phyloP scores from a whole-genome alignment of 331 rosid genomes.

The Pyracantha coccinea region DNA sequence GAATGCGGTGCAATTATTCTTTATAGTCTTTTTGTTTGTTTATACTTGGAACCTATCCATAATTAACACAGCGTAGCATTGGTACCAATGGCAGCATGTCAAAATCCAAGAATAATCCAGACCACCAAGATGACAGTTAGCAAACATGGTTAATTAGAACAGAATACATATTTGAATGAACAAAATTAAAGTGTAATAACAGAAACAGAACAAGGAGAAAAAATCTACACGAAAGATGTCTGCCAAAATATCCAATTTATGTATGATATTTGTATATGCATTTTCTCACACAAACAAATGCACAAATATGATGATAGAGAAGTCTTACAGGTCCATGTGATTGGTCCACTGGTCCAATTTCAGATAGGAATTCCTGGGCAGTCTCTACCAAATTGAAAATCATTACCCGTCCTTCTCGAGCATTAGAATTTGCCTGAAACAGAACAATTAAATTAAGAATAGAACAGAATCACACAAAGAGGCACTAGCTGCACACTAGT shows the following conservation, averaged over 20 bases:
- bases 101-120: neutral
- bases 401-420: constrained; percentile 94
- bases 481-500: neutral
- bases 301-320: neutral
- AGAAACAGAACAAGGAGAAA: neutral
- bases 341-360: constrained; percentile 55
- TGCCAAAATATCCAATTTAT: neutral
- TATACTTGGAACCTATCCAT: neutral
- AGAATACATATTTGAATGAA: neutral
- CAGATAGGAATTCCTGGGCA: constrained; percentile 92
- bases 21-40: neutral
- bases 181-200: neutral
- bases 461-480: constrained; percentile 3
- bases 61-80: neutral
- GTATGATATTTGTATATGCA: neutral
- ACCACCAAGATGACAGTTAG: neutral
- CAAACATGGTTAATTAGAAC: neutral
- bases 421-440: constrained; percentile 73
- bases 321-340: constrained; percentile 48
- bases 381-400: constrained; percentile 95
- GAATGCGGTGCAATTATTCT: neutral
- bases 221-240: neutral
- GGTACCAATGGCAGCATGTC: neutral
- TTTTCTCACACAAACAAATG: neutral
- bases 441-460: neutral